Conservation (phyloP, 805 yeast species). For the Pichia thaimueangensis region DNA sequence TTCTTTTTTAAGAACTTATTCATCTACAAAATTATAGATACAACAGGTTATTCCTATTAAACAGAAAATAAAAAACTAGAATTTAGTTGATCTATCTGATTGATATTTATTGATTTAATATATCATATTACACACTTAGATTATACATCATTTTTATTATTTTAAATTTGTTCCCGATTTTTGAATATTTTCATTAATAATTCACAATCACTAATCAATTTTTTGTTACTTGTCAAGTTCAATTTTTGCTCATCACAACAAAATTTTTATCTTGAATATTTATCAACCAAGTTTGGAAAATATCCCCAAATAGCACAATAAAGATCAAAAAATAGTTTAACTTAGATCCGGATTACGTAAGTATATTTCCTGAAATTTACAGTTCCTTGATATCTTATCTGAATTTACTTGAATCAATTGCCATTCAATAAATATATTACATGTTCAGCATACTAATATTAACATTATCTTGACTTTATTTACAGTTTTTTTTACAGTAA, state of each 20-base stretch:
- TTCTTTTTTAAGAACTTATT: no score
- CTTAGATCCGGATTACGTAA: neutral
- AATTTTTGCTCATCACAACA: no score
- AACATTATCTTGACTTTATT: no score
- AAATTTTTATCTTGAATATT: no score
- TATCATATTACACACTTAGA: constrained; percentile 4
- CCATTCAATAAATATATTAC: neutral
- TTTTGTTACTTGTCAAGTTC: no score
- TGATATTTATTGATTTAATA: constrained; percentile 14
- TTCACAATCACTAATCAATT: neutral
- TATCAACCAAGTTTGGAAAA: no score
- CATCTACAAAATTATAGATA: no score
- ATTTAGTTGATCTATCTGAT: neutral
- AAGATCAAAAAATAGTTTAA: neutral
- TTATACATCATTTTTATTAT: neutral
- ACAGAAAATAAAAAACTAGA: neutral
- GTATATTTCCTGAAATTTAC: neutral
- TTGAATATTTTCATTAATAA: constrained; percentile 4
- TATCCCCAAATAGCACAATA: no score
- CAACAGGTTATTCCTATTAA: neutral
- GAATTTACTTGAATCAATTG: neutral
- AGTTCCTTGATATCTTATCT: no score
- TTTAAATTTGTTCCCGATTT: neutral
- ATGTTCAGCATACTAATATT: neutral
- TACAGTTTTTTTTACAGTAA: no score